phyloP scores from a whole-genome alignment of 371 early-diverging fungal species.

The Apophysomyces variabilis region DNA sequence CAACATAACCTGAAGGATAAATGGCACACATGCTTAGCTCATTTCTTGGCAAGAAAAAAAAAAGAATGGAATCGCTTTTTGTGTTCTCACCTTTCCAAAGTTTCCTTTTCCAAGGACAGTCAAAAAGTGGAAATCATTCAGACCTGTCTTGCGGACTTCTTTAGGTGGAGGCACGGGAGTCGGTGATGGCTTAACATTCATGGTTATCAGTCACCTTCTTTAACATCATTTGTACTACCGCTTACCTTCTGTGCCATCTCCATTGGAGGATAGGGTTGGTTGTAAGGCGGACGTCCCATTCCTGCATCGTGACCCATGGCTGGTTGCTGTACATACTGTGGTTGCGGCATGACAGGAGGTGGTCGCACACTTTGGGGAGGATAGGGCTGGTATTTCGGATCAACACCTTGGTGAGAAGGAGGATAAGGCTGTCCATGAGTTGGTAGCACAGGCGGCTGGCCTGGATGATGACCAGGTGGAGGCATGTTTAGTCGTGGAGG shows the following conservation, averaged over 20 bases:
- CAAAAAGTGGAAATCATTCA: conserved; percentile 90
- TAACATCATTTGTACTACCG: neutral
- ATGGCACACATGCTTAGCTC: neutral
- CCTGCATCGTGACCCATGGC: conserved; percentile 5
- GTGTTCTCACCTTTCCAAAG: conserved; percentile 89
- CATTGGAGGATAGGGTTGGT: conserved; percentile 13
- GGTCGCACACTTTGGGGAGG: conserved; percentile 24
- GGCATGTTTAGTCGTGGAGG: conserved; percentile 24
- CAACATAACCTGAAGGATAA: conserved; percentile 79
- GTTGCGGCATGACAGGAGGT: conserved; percentile 13
- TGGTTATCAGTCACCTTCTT: neutral
- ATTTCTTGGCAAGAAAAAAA: neutral
- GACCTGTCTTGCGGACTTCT: conserved; percentile 34
- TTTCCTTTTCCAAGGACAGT: conserved; percentile 97
- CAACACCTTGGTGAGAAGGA: neutral
- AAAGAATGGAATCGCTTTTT: neutral
- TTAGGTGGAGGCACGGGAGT: conserved; percentile 15
- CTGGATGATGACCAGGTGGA: conserved; percentile 12
- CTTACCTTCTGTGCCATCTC: conserved; percentile 16
- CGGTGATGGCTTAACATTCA: conserved; percentile 20
- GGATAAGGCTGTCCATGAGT: conserved; percentile 31
- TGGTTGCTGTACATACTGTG: conserved; percentile 15
- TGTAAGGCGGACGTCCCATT: conserved; percentile 16
- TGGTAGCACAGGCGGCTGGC: conserved; percentile 23
- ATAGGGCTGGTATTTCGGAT: conserved; percentile 27